phyloP scores from a whole-genome alignment of 192 early-diverging fungal species.

The Backusella morwellensis region DNA sequence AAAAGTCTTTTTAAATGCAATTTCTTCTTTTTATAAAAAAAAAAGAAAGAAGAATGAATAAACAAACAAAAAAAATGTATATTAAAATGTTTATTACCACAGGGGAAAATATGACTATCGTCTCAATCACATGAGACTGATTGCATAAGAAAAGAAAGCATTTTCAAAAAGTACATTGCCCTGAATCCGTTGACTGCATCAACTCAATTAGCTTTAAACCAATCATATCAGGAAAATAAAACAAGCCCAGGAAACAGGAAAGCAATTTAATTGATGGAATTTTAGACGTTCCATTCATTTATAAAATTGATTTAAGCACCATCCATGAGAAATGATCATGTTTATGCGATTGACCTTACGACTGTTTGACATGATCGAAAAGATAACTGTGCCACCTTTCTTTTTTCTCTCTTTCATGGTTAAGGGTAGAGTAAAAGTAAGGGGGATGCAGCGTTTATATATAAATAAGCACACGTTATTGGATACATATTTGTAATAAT shows the following conservation, averaged over 20 bases:
- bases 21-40: not conserved
- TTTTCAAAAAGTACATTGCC: not conserved
- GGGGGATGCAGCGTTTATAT: not conserved
- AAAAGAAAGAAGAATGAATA: not conserved
- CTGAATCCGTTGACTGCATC: not conserved
- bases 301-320: not conserved
- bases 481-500: not conserved
- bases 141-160: not conserved
- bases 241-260: not conserved
- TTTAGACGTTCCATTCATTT: not conserved
- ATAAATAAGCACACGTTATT: not conserved
- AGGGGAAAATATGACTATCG: constrained; percentile 1
- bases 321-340: not conserved
- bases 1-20: not conserved
- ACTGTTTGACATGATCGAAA: not conserved
- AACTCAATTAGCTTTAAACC: not conserved
- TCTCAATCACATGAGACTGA: not conserved
- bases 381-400: not conserved
- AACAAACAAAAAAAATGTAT: not conserved
- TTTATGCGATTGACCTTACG: not conserved
- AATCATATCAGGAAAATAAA: not conserved
- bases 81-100: not conserved
- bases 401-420: not conserved
- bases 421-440: not conserved
- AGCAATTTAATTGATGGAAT: not conserved